These are phyloP conservation scores for Auriscalpium vulgare DNA, from an alignment of 768 basidiomycete genomes.

Conservation along the genomic window DNA sequence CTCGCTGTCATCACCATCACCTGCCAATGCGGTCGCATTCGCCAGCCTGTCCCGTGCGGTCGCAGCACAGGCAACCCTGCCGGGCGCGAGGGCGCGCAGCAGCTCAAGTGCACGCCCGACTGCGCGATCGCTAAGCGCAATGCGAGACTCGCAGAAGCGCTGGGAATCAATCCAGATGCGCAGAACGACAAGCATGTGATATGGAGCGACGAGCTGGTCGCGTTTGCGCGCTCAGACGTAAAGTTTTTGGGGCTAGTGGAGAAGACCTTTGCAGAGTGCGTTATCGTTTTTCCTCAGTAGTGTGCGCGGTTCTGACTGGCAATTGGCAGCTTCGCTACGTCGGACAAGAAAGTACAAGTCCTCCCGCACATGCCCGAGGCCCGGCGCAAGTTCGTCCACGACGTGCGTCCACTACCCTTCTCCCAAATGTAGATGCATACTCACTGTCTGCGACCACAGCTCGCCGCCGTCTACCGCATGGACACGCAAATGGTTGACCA, in stretches of 20 bases:
- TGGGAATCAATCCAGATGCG: slow-evolving; percentile 66
- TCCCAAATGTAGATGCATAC: slow-evolving; percentile 1
- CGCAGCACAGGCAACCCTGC: slow-evolving; percentile 38
- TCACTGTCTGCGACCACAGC: slow-evolving; percentile 28
- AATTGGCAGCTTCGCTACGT: slow-evolving; percentile 49
- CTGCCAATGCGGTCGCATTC: slow-evolving; percentile 81
- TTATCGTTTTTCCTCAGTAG: slow-evolving; percentile 15
- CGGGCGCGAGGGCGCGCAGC: slow-evolving; percentile 32
- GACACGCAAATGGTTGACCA: slow-evolving; percentile 85
- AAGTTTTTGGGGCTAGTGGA: slow-evolving; percentile 73
- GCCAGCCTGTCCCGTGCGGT: slow-evolving; percentile 68
- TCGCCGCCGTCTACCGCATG: slow-evolving; percentile 75
- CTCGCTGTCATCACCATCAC: slow-evolving; percentile 53
- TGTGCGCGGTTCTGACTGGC: slow-evolving; percentile 2
- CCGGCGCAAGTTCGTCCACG: slow-evolving; percentile 77
- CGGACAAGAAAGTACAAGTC: slow-evolving; percentile 61
- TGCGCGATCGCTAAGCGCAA: slow-evolving; percentile 85
- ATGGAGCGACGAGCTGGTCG: slow-evolving; percentile 57
- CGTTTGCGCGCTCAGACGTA: slow-evolving; percentile 49
- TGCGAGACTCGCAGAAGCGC: slow-evolving; percentile 79
- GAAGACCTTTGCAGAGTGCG: slow-evolving; percentile 73
- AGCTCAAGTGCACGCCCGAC: slow-evolving; percentile 72
- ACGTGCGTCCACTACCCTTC: slow-evolving; percentile 35
- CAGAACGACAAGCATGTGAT: slow-evolving; percentile 33
- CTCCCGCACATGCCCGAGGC: slow-evolving; percentile 76